Percentiles rank a stretch among this genome's conserved stretches.
These are phyloP conservation scores for Thraustochytrium striatum DNA, from an alignment of 352 stramenopile genomes.

Conservation along the genomic window DNA sequence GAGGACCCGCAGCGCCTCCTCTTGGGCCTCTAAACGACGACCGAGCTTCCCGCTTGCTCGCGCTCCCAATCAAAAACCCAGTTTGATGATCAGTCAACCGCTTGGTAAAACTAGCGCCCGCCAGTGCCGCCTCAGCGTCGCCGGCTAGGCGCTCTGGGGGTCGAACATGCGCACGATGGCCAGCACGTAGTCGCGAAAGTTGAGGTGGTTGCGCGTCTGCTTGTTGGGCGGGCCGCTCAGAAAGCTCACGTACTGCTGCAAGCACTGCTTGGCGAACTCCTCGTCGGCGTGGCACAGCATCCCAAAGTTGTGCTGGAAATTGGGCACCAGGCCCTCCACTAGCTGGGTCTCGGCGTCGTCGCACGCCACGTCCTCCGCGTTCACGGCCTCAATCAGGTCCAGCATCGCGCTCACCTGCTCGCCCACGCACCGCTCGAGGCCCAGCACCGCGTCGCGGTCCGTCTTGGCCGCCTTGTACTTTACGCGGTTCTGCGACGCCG, in stretches of 20 bases:
- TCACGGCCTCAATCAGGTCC: slow-evolving; percentile 21
- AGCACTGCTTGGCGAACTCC: neutral
- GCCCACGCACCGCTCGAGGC: slow-evolving; percentile 11
- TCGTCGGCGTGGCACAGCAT: neutral
- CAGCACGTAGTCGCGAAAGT: slow-evolving; percentile 22
- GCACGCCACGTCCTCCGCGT: neutral
- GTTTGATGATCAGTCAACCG: no score
- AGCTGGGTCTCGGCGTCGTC: slow-evolving; percentile 5
- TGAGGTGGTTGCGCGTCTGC: neutral
- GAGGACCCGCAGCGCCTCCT: slow-evolving; percentile 90
- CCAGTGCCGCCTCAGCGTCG: no score
- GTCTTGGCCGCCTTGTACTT: neutral
- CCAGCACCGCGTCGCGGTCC: slow-evolving; percentile 20
- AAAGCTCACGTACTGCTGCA: slow-evolving; percentile 31
- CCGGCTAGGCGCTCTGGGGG: no score
- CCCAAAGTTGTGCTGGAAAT: slow-evolving; percentile 39
- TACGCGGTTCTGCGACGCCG: neutral
- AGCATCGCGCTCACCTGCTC: slow-evolving; percentile 31
- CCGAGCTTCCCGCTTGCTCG: no score
- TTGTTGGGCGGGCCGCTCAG: slow-evolving; percentile 9
- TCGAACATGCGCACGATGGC: slow-evolving; percentile 24
- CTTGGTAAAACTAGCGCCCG: no score
- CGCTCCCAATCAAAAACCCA: no score
- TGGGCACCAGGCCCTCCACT: neutral
- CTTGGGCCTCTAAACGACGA: slow-evolving; percentile 79